A percentile compares a stretch with the other conserved stretches of the same genome.
phyloP scores from a whole-genome alignment of 331 rosid genomes.

The Arachis monticola region DNA sequence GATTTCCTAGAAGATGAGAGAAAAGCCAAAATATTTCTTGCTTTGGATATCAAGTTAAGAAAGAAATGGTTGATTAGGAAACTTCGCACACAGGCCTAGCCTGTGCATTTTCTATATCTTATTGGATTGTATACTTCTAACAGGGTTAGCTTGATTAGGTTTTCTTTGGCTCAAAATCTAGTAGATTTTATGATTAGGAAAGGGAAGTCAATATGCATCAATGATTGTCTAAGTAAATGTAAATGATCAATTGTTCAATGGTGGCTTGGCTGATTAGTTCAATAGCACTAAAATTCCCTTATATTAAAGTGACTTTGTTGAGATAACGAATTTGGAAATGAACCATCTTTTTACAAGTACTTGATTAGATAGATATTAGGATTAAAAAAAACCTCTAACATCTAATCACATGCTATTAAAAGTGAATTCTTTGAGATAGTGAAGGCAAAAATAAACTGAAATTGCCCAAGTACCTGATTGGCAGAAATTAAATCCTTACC shows the following conservation, averaged over 20 bases:
- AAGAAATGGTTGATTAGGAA: conserved; percentile 78
- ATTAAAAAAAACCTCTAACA: no score
- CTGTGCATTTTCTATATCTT: conserved; percentile 4
- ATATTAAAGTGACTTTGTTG: no score
- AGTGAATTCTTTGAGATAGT: no score
- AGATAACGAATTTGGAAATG: no score
- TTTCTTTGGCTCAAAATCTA: conserved; percentile 8
- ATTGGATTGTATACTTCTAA: conserved; percentile 7
- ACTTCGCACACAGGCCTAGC: conserved; percentile 56
- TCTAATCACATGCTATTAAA: no score
- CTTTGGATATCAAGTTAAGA: conserved; percentile 64
- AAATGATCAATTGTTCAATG: neutral
- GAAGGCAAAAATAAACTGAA: no score
- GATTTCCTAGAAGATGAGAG: conserved; percentile 79
- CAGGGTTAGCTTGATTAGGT: neutral
- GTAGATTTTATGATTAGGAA: conserved; percentile 4
- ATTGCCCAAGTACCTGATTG: no score
- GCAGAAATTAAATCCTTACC: no score
- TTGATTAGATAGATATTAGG: no score
- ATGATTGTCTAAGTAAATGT: neutral
- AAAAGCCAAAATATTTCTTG: conserved; percentile 80
- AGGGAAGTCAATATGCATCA: neutral
- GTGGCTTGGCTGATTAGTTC: no score
- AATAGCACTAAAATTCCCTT: no score
- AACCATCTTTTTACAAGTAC: no score